Conservation (phyloP, 192 early-diverging fungal genomes). For the Coemansia pectinata region DNA sequence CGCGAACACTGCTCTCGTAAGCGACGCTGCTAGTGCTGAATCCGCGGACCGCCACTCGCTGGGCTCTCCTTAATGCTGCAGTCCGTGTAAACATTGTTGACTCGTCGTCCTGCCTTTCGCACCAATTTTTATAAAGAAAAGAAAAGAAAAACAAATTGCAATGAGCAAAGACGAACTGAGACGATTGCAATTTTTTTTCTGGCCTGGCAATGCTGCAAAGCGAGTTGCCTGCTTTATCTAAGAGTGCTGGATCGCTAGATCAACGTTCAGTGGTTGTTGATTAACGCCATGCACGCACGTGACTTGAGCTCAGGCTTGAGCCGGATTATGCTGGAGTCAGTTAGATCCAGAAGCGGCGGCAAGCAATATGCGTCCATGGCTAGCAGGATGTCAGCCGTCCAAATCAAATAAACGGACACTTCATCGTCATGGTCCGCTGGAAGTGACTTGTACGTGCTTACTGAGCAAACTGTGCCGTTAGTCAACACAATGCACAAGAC, state of each 20-base stretch:
- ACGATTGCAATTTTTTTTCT: background rate
- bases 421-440: no score
- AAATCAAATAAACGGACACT: background rate
- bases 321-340: background rate
- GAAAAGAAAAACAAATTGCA: conserved; percentile 6
- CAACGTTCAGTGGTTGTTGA: background rate
- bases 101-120: background rate
- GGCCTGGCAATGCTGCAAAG: background rate
- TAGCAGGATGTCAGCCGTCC: background rate
- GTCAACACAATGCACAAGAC: conserved; percentile 2
- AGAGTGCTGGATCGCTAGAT: background rate
- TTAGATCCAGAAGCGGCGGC: background rate
- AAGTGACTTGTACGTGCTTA: background rate
- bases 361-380: background rate
- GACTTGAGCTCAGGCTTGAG: background rate
- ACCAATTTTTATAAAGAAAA: background rate
- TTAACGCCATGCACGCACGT: conserved; percentile 2
- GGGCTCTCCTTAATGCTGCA: background rate
- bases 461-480: conserved; percentile 6
- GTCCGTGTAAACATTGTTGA: conserved; percentile 15
- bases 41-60: conserved; percentile 12
- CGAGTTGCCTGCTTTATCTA: background rate
- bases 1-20: conserved; percentile 8
- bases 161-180: background rate
- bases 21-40: conserved; percentile 27